Conservation (phyloP, 345 rosid species). For the sweet orange (Citrus sinensis) region DVS_A1.0 CM039169.1:20161001-20161500, state of each 20-base stretch:
- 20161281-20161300: conserved; percentile 73
- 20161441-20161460: not conserved
- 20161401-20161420: conserved; percentile 15
- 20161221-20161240: conserved; percentile 49
- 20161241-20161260: conserved; percentile 62
- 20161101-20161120: not conserved
- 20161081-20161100: conserved; percentile 10
- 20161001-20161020: conserved; percentile 58
- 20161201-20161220: conserved; percentile 77
- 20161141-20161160: not conserved
- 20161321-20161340: conserved; percentile 77
- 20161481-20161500: too few relatives aligned
- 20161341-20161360: conserved; percentile 53
- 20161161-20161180: conserved; percentile 90
- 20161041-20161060: conserved; percentile 60
- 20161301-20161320: conserved; percentile 57
- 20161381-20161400: not conserved
- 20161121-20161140: not conserved
- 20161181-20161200: conserved; percentile 76
- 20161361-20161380: not conserved
- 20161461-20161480: not conserved
- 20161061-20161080: conserved; percentile 35
- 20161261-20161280: conserved; percentile 72
- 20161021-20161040: conserved; percentile 61
- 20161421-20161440: not conserved